These are phyloP conservation scores for Plectosphaerella cucumerina DNA, from an alignment of 2,329 filamentous ascomycete species.

Conservation along the genomic window DNA sequence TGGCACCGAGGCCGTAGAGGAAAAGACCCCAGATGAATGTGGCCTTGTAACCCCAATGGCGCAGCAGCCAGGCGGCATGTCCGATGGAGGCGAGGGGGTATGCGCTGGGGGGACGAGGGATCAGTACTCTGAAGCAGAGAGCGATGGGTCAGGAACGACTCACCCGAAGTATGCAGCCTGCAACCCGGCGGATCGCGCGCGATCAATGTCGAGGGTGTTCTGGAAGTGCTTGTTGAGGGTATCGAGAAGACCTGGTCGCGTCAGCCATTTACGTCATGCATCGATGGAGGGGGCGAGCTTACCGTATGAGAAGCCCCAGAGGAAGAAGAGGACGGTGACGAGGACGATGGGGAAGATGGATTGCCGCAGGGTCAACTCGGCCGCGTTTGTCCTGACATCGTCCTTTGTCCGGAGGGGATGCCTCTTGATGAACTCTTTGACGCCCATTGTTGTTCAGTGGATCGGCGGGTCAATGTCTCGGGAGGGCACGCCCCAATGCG, in stretches of 20 bases:
- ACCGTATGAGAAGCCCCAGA: constrained; percentile 43
- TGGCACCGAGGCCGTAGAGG: constrained; percentile 59
- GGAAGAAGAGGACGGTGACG: constrained; percentile 47
- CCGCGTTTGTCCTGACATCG: constrained; percentile 33
- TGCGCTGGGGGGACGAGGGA: constrained; percentile 32
- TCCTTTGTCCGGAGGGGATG: constrained; percentile 41
- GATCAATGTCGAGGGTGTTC: constrained; percentile 34
- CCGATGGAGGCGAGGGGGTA: constrained; percentile 69
- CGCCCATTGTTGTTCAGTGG: constrained; percentile 28
- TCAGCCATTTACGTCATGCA: not conserved
- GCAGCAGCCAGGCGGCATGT: constrained; percentile 58
- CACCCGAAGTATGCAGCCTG: constrained; percentile 44
- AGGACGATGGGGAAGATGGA: constrained; percentile 64
- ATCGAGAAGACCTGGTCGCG: constrained; percentile 47
- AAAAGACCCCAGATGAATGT: constrained; percentile 60
- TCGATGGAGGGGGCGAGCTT: not conserved
- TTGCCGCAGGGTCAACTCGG: constrained; percentile 59
- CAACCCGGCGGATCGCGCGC: constrained; percentile 39
- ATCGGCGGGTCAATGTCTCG: not conserved
- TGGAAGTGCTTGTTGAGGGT: constrained; percentile 47
- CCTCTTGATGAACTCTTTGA: constrained; percentile 38
- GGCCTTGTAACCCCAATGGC: constrained; percentile 60
- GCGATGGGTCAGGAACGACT: constrained; percentile 13
- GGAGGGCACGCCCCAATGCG: no score
- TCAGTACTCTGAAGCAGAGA: constrained; percentile 5